A percentile compares a stretch with the other conserved stretches of the same genome.
Conservation (phyloP, 495 filamentous ascomycete genomes). For the Wilcoxina mikolae region DNA sequence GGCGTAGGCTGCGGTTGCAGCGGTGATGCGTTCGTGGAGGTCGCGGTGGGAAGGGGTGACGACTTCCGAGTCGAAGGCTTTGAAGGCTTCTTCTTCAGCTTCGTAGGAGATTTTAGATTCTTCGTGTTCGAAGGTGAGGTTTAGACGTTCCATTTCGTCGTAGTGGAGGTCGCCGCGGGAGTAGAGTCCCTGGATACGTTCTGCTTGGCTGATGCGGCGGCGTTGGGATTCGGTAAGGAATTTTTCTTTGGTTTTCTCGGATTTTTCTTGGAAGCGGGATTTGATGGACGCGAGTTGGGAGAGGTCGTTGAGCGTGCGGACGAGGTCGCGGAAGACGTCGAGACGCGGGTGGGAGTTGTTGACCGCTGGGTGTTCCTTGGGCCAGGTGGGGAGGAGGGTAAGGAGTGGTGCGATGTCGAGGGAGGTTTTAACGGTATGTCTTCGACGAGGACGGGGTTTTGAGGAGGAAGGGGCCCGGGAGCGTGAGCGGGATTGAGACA, state of each 20-base stretch:
- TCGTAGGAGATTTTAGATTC: constrained; percentile 17
- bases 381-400: constrained; percentile 84
- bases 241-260: background rate
- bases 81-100: constrained; percentile 66
- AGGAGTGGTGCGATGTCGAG: constrained; percentile 85
- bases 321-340: constrained; percentile 54
- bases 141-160: constrained; percentile 21
- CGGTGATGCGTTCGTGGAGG: constrained; percentile 23
- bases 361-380: constrained; percentile 82
- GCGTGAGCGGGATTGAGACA: constrained; percentile 18
- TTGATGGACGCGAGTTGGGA: constrained; percentile 55
- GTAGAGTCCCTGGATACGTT: constrained; percentile 26
- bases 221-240: background rate
- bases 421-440: constrained; percentile 26
- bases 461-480: constrained; percentile 14
- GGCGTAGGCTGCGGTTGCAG: constrained; percentile 23
- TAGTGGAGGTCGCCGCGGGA: constrained; percentile 16
- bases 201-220: constrained; percentile 23
- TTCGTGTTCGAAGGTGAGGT: constrained; percentile 22
- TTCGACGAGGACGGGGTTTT: constrained; percentile 30
- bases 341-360: constrained; percentile 91
- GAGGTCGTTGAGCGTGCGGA: constrained; percentile 64
- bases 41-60: constrained; percentile 34
- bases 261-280: constrained; percentile 36
- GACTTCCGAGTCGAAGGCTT: constrained; percentile 89